Percentiles rank a stretch among this genome's conserved stretches.
Evolutionary conservation across 331 rosid species (phyloP).

Genomic region (Quercus lobata): DNA sequence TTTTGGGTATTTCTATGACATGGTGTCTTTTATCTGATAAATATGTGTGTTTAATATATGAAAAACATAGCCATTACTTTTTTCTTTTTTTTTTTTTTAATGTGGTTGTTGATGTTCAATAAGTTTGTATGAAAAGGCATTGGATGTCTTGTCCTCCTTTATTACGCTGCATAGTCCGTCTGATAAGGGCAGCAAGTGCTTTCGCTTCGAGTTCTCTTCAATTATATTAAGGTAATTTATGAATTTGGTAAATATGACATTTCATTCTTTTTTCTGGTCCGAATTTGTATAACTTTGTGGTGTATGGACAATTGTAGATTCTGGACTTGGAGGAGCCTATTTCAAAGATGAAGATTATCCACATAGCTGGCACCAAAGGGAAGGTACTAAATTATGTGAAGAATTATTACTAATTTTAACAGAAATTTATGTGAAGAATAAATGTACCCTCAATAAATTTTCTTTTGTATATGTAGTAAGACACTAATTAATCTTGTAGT

Average conservation of each 20-base stretch:
- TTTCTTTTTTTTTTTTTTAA: too few species aligned
- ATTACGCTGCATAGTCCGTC: constrained; percentile 74
- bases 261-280: too few species aligned
- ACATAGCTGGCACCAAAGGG: constrained; percentile 95
- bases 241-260: background rate
- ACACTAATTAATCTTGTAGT: constrained; percentile 12
- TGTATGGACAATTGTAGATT: constrained; percentile 32
- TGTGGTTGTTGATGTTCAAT: too few species aligned
- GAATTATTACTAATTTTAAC: too few species aligned
- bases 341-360: constrained; percentile 76
- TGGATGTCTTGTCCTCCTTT: constrained; percentile 66
- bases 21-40: too few species aligned
- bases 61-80: too few species aligned
- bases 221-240: constrained; percentile 60
- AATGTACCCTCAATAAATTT: background rate
- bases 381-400: constrained; percentile 46
- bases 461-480: constrained; percentile 1
- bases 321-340: constrained; percentile 83
- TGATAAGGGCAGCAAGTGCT: constrained; percentile 66
- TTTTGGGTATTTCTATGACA: too few species aligned
- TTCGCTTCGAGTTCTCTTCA: constrained; percentile 55
- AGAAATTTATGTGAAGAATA: background rate
- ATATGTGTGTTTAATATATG: too few species aligned
- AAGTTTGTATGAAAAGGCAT: too few species aligned
- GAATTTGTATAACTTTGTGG: too few species aligned